A percentile compares a stretch with the other conserved stretches of the same genome.
Evolutionary conservation across 306 rosid species (phyloP).

Genomic region (Medicago lupulina): DNA sequence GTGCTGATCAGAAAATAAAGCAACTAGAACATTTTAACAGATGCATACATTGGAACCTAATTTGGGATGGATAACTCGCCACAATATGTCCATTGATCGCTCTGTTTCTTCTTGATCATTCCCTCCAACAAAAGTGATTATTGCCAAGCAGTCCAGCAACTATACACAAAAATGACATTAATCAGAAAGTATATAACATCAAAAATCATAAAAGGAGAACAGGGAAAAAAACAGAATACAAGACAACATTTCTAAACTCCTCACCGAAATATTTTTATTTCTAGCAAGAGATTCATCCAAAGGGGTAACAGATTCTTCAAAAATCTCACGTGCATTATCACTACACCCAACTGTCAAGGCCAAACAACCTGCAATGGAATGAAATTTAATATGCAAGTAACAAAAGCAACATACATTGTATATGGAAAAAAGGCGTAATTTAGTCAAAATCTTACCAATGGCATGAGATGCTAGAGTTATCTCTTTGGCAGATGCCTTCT

Average conservation of each 20-base stretch:
- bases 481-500: slow-evolving; percentile 79
- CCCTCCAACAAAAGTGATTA: slow-evolving; percentile 86
- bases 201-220: not conserved
- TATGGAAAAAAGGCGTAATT: not conserved
- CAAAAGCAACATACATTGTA: not conserved
- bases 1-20: slow-evolving; percentile 20
- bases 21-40: slow-evolving; percentile 3
- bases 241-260: slow-evolving; percentile 17
- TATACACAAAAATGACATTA: slow-evolving; percentile 48
- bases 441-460: slow-evolving; percentile 64
- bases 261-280: slow-evolving; percentile 64
- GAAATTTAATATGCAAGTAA: slow-evolving; percentile 27
- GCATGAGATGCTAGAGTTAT: slow-evolving; percentile 80
- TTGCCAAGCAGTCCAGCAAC: slow-evolving; percentile 91
- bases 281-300: slow-evolving; percentile 71
- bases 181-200: slow-evolving; percentile 22
- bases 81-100: slow-evolving; percentile 82
- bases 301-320: slow-evolving; percentile 62
- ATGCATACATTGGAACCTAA: slow-evolving; percentile 70
- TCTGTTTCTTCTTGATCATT: slow-evolving; percentile 84
- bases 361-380: slow-evolving; percentile 63
- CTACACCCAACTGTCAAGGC: slow-evolving; percentile 82
- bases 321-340: slow-evolving; percentile 80
- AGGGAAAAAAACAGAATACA: slow-evolving; percentile 1
- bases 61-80: slow-evolving; percentile 94